Evolutionary conservation across 106 monocot genomes (phyloP).

Genomic region (Amphibolis antarctica): DNA sequence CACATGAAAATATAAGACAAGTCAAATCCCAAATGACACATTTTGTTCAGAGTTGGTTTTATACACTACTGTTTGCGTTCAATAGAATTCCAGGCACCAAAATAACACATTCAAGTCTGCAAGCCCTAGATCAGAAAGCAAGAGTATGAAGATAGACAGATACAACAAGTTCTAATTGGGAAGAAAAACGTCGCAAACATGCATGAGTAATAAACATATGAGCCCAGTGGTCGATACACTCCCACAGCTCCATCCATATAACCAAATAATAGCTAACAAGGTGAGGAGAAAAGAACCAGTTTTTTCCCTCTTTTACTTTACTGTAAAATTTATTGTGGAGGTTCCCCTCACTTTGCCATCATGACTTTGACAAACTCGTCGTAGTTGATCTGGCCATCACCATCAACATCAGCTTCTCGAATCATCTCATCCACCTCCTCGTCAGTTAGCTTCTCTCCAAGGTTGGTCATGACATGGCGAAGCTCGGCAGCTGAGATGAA

Average conservation of each 20-base stretch:
- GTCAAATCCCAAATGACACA: no score
- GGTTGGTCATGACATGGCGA: neutral
- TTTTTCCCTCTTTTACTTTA: neutral
- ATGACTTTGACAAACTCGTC: slow-evolving; percentile 19
- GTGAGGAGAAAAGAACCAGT: neutral
- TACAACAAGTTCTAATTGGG: no score
- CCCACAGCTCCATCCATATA: neutral
- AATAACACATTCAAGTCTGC: no score
- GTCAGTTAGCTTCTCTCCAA: slow-evolving; percentile 8
- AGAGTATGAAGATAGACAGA: no score
- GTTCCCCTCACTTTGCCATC: slow-evolving; percentile 12
- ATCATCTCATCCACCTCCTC: slow-evolving; percentile 22
- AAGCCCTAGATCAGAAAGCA: no score
- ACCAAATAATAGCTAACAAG: neutral
- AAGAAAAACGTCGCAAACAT: no score
- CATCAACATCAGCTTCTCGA: slow-evolving; percentile 15
- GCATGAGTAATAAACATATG: no score
- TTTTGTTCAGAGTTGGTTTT: no score
- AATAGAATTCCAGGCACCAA: no score
- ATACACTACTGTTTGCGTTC: no score
- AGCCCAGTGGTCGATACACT: no score
- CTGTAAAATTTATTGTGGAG: neutral
- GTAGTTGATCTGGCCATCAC: slow-evolving; percentile 17
- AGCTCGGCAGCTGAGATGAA: slow-evolving; percentile 18
- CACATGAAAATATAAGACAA: no score